Evolutionary conservation across 345 rosid species (phyloP), one percentile per base, ranked within the genome.

Genomic region (Aquilaria yunnanensis): DNA sequence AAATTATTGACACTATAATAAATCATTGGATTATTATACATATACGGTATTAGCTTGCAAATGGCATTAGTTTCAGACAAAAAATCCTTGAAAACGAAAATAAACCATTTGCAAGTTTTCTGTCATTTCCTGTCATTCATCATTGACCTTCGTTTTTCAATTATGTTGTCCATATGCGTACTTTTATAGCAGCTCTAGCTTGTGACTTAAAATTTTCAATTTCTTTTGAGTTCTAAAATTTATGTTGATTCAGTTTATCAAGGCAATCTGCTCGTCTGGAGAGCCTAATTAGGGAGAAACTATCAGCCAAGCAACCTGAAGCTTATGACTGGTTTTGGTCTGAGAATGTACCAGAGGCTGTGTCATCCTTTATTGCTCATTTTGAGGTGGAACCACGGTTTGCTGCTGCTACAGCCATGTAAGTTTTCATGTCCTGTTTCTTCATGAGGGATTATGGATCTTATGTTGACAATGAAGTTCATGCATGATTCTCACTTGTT

Each of bases 261-360:
- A 86, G 89, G 66, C 91, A 71, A 70, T 81, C 85, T 78, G 86
- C 93, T 74, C 87, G 89, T 11, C 73, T 94, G 60, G 95, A 90
- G 80, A 81, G 87, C 75, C 69, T 79, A 75, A 90, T 94, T 72
- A 81, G 88, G 82, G 95, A 88, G 49, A 79, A 94, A 73, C 71
- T 90, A 60, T 85, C 88, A 48, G 82, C 80, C 69, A 90, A 86
- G 72, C 91, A 83, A 61, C 84, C 89, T 68, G 88, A 86, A 74
- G 81, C 79, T 50, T 79, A 72, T 69, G 90, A 86, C 14, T 81
- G 95, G 98, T 85, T 92, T 72, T 92, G 83, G 89, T 77, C 90
- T 45, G 85, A 83, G 74, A 92, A 85, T 72, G 73, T 86, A 63
- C 98, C 98, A 41, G 56, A 66, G 43, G 82, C 72, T 51, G 83